Base-by-base conservation (phyloP, 164 flowering plant species). In the Vitis riparia region DNA sequence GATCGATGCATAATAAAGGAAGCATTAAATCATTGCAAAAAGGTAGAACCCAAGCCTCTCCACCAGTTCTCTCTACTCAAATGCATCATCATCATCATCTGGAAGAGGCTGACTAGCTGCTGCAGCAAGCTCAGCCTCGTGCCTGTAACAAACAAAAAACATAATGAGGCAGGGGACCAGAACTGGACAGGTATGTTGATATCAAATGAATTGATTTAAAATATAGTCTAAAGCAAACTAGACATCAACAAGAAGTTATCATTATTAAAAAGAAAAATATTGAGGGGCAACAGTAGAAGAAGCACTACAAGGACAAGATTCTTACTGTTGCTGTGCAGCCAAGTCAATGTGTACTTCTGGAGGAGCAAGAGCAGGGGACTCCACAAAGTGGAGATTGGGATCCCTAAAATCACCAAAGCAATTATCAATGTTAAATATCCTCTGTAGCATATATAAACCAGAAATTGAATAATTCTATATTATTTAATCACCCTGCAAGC, bases 341-440 rank as follows among this genome's bases (percentile, higher is more conserved):
- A 86, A 12, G 69, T 88, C 90, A 59, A 86, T 84, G 3, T 78
- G 79, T 16, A 88, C 90, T 75, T 88, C 92, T 2, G 92, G 90
- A 50, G 90, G 90, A 65, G 88, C 88, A 72, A 88, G 88, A 11
- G 91, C 91, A 63, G 86, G 86, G 12, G 88, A 72, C 75, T 82
- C 91, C 56, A 86, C 89, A 68, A 87, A 87, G 66, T 86, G 92
- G 49, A 86, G 80, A 30, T 76, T 83, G 12, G 87, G 73, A 68
- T 88, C 90, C 65, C 88, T 86, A 59, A 9, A 66, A 49, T 11
- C 5, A 51, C 12, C 15, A 48, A 59, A 63, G 55, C 16, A 51
- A 65, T n/a, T 19, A 63, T 37, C 52, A 63, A 55, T 3, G 7
- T 17, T 16, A 12, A 29, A 13, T 61, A 29, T 50, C 9, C 50